Evolutionary conservation across 148 eudicot species (phyloP).

Genomic region (Rhododendron henanense): DNA sequence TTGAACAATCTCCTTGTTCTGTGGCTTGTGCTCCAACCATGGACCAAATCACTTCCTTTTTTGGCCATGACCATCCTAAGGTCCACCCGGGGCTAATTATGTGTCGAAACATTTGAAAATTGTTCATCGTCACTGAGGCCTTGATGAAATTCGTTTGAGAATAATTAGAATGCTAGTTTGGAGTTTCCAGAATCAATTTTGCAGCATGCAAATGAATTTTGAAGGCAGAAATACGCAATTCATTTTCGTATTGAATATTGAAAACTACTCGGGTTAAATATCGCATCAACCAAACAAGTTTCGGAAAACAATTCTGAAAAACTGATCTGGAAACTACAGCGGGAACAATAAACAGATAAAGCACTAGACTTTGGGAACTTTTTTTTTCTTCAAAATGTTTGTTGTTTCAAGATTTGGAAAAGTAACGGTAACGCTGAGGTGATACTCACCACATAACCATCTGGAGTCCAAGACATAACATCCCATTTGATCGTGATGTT

Average conservation of each 20-base stretch:
- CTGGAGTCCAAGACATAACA: conserved; percentile 55
- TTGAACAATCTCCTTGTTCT: conserved; percentile 71
- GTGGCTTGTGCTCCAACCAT: conserved; percentile 70
- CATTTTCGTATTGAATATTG: background rate
- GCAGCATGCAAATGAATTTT: background rate
- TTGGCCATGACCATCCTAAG: conserved; percentile 64
- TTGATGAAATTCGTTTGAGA: conserved; percentile 10
- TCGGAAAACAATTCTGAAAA: background rate
- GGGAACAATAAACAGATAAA: background rate
- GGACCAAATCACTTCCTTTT: conserved; percentile 63
- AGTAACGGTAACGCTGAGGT: background rate
- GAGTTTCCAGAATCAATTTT: background rate
- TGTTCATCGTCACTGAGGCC: conserved; percentile 64
- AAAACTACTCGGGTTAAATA: background rate
- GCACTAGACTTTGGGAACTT: background rate
- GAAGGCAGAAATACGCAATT: background rate
- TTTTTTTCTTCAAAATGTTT: background rate
- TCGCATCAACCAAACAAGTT: background rate
- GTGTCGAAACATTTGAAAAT: conserved; percentile 63
- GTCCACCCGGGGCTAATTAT: conserved; percentile 70
- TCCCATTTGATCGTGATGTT: conserved; percentile 72
- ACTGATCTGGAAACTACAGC: background rate
- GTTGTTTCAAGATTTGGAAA: background rate
- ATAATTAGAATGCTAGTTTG: background rate
- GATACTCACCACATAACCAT: conserved; percentile 59